Evolutionary conservation across 768 basidiomycete genomes (phyloP), one percentile per base, ranked within the genome.

Genomic region (Ramaria sp.): DNA sequence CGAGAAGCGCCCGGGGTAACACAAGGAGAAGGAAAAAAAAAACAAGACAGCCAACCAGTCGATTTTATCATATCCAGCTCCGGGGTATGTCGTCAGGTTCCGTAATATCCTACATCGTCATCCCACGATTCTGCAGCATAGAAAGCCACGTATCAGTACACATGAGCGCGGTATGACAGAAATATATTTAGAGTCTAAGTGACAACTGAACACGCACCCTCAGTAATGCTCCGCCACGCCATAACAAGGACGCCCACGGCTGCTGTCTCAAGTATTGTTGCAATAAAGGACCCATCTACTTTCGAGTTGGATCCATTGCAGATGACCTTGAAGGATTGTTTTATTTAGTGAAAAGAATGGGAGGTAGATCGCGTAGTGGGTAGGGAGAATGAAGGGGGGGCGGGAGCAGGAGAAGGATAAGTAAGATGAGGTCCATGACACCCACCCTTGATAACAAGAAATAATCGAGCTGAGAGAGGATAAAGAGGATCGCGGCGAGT

Each of bases 221-320:
- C 91, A 17, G 91, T 93, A 57, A 93, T 90, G 67, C 84, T 84
- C 69, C 75, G 75, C 93, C 93, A 95, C n/a, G 81, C 91, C 15
- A 83, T 66, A 67, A 80, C 92, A 19, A 95, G 60, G 3, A 80
- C 70, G 11, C 73, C 78, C 1, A 95, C 81, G 0, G 86, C 71
- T 0, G 78, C 82, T 0, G 89, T 89, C 66, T 95, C 90, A 47
- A 95, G 73, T 4, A 93, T 53, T 0, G 94, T 94, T 1, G 89
- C 86, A 24, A 96, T 67, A 68, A 96, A 95, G 2, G 86, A 83
- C 4, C 89, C 90, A 69, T 97, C 95, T 19, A 96, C 72, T 67
- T 83, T 87, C 31, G 70, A 68, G 57, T 78, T 73, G 17, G 90
- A 75, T 22, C 79, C 81, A 80, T 15, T 86, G 59, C 56, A 53